Evolutionary conservation across 192 early-diverging fungal species (phyloP), one percentile per base, ranked within the genome.

Genomic region (Lobosporangium transversale): DNA sequence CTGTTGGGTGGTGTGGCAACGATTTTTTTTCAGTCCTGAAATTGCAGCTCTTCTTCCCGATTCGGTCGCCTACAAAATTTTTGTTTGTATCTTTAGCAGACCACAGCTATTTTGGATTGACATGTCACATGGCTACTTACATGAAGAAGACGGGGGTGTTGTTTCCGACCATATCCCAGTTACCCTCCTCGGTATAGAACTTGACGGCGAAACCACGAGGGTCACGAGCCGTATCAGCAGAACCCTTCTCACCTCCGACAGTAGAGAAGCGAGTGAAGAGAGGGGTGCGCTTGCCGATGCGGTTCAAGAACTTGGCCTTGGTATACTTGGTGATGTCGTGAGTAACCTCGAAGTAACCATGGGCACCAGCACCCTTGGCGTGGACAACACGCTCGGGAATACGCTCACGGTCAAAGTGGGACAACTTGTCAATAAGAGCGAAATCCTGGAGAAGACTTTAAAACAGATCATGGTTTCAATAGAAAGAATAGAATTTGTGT

Each of bases 351-450:
- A 94, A 92, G 85, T 89, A 89, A 51, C 93, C 93, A 66, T 93
- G 90, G 23, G 92, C 94, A 40, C 91, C 94, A 61, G 88, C 87
- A 50, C 92, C 93, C 81, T 92, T 89, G 78, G 93, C 93, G 68
- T 95, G 92, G 47, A 95, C 93, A 47, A 94, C 93, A 73, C 93
- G 86, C 81, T 94, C 93, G 51, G 93, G 93, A 49, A 92, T 93
- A 71, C 93, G 87, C 80, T 94, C 91, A 55, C 91, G 89, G 83
- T 92, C 92, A 85, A 94, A 94, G 80, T 91, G 91, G 67, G 90
- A 84, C 35, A 91, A 71, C 76, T 89, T 90, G 78, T 93, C 90
- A 53, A 91, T 85, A 49, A 89, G 74, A 52, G 86, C 84, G 54
- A 90, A 89, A 71, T 93, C 92, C 78, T 89, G 84, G 57, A 91